Base-by-base conservation (phyloP, 257 asterid species). In the Gentiana straminea region DNA sequence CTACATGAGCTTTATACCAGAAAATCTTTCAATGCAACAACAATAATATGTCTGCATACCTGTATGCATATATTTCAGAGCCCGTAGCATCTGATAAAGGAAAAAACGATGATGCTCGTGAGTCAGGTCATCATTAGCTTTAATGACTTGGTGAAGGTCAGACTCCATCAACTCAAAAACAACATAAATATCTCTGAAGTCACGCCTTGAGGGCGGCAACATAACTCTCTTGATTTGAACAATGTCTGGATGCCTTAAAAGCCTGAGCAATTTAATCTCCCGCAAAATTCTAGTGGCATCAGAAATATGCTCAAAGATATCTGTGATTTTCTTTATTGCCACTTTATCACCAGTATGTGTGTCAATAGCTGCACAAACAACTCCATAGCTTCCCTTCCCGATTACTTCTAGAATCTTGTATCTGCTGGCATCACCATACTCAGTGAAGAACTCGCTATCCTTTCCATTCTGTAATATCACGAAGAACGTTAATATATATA, bases 81-180 rank as follows among this genome's bases (percentile, higher is more conserved):
- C 94, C 38, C 97, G 82, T 7, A 89, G 70, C 97, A 89, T 85
- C 73, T 89, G 97, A 70, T 89, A 89, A 46, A 89, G 91, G 65
- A 89, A 89, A 73, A 89, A 89, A 2, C 95, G 91, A 57, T 89
- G 91, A 68, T 89, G 97, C 65, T 89, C 97, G 33, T 74, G 86
- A 33, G 97, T 85, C 83, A 89, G 76, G 68, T 89, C 97, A 63
- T 83, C 94, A 78, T 89, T 89, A 64, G 97, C 95, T 74, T 89
- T 89, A 64, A 89, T 81, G 63, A 89, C 97, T 78, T 89, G 97
- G 69, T 89, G 97, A 64, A 89, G 97, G 73, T 89, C 97, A 10
- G 97, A 89, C 67, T 89, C 97, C 97, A 89, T 89, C 52, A 89
- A 95, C 86, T 89, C 95, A 48, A 89, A 88, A 53, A 88, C 94